Conservation (phyloP, 2,329 filamentous ascomycete species). For the Cadophora sp. region DNA sequence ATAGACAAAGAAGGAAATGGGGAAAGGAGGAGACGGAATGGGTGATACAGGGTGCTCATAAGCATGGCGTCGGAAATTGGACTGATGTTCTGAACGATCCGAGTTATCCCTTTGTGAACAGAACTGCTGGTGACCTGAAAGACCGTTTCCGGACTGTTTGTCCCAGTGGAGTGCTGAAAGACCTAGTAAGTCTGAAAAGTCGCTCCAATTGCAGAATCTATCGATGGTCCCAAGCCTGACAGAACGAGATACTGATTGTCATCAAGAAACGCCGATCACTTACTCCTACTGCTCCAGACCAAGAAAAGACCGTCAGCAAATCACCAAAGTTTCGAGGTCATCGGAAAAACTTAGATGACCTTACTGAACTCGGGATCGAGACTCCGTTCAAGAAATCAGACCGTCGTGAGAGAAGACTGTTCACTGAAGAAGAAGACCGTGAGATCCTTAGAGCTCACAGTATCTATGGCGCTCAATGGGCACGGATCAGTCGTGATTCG, state of each 20-base stretch:
- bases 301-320: constrained; percentile 5
- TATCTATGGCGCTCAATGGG: constrained; percentile 68
- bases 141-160: constrained; percentile 72
- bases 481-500: constrained; percentile 67
- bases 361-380: constrained; percentile 64
- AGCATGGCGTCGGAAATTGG: constrained; percentile 70
- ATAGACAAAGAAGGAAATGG: constrained; percentile 64
- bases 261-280: constrained; percentile 30
- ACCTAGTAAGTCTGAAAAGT: constrained; percentile 10
- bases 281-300: constrained; percentile 6
- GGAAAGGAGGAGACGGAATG: constrained; percentile 69
- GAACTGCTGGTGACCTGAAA: constrained; percentile 68
- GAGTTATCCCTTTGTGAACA: constrained; percentile 57
- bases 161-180: constrained; percentile 58
- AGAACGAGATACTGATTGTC: constrained; percentile 58
- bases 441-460: constrained; percentile 67
- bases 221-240: constrained; percentile 52
- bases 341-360: constrained; percentile 61
- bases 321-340: constrained; percentile 51
- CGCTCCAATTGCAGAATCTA: constrained; percentile 46
- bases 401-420: constrained; percentile 64
- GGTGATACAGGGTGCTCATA: constrained; percentile 64
- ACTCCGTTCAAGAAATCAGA: constrained; percentile 68
- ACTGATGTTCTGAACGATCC: constrained; percentile 67
- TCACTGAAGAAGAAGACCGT: constrained; percentile 67